A percentile compares a stretch with the other conserved stretches of the same genome.
Evolutionary conservation across 306 rosid genomes (phyloP).

Genomic region (Vicia faba): DNA sequence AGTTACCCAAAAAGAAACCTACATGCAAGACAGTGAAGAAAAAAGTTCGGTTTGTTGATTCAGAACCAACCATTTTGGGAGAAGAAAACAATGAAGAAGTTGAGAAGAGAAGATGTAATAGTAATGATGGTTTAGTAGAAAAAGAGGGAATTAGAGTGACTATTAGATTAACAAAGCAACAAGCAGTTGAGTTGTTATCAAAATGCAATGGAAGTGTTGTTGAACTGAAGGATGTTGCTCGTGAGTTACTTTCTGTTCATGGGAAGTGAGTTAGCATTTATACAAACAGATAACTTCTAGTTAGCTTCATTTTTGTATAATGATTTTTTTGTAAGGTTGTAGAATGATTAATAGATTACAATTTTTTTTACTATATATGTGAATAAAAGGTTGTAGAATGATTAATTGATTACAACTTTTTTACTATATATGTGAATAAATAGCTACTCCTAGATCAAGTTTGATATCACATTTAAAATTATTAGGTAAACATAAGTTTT

Average conservation of each 20-base stretch:
- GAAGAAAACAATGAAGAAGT: constrained; percentile 29
- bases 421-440: too few species aligned
- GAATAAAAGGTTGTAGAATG: too few species aligned
- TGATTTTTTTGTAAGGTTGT: not conserved
- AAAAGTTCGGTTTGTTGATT: constrained; percentile 27
- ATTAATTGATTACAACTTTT: too few species aligned
- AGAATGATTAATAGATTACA: not conserved
- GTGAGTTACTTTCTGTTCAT: constrained; percentile 45
- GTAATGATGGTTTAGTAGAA: constrained; percentile 1
- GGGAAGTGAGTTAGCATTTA: constrained; percentile 27
- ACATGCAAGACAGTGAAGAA: constrained; percentile 41
- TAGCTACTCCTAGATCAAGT: too few species aligned
- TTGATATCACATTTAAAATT: too few species aligned
- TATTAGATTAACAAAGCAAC: constrained; percentile 67
- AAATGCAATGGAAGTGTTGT: constrained; percentile 63
- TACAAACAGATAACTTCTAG: not conserved
- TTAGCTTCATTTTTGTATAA: not conserved
- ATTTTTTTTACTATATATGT: not conserved
- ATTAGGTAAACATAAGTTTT: too few species aligned
- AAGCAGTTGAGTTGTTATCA: constrained; percentile 58
- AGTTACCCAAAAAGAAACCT: too few species aligned
- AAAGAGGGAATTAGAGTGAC: constrained; percentile 53
- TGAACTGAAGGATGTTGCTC: constrained; percentile 57
- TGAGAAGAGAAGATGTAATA: not conserved
- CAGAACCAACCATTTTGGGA: too few species aligned